phyloP scores from a whole-genome alignment of 2,329 filamentous ascomycete genomes.

The Fusarium citri region DNA sequence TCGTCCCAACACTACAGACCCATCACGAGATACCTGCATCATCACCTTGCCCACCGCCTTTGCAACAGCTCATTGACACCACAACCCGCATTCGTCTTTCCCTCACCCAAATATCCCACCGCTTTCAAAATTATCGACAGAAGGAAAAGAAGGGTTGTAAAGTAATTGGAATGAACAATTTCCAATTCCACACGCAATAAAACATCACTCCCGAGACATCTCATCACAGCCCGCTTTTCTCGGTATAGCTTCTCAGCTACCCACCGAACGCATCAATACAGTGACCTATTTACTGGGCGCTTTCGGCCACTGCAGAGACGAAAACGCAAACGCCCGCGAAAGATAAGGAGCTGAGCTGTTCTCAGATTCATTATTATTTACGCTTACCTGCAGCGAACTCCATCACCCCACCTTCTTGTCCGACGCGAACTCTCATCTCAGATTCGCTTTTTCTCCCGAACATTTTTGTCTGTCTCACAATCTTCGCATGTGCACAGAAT shows the following conservation, averaged over 20 bases:
- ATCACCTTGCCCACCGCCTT: slow-evolving; percentile 32
- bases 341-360: slow-evolving; percentile 3
- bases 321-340: slow-evolving; percentile 20
- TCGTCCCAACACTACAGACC: neutral
- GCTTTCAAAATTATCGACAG: slow-evolving; percentile 2
- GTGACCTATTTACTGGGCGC: slow-evolving; percentile 2
- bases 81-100: slow-evolving; percentile 28
- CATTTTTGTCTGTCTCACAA: slow-evolving; percentile 15
- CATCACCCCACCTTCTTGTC: slow-evolving; percentile 21
- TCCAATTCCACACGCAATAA: slow-evolving; percentile 15
- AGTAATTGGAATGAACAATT: slow-evolving; percentile 6
- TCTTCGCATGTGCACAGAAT: slow-evolving; percentile 33
- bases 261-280: slow-evolving; percentile 13
- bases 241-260: neutral
- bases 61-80: slow-evolving; percentile 11
- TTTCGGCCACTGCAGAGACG: slow-evolving; percentile 6
- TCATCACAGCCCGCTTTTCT: slow-evolving; percentile 7
- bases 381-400: slow-evolving; percentile 38
- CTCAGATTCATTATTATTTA: slow-evolving; percentile 7
- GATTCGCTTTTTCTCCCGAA: slow-evolving; percentile 22
- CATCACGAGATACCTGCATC: slow-evolving; percentile 37
- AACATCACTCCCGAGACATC: slow-evolving; percentile 23
- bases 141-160: slow-evolving; percentile 33
- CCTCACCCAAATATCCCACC: neutral
- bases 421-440: slow-evolving; percentile 9